Percentiles rank a stretch among this genome's conserved stretches.
These are phyloP conservation scores for Pseudognaphalium luteoalbum DNA, from an alignment of 129 eudicot genomes.

Conservation along the genomic window DNA sequence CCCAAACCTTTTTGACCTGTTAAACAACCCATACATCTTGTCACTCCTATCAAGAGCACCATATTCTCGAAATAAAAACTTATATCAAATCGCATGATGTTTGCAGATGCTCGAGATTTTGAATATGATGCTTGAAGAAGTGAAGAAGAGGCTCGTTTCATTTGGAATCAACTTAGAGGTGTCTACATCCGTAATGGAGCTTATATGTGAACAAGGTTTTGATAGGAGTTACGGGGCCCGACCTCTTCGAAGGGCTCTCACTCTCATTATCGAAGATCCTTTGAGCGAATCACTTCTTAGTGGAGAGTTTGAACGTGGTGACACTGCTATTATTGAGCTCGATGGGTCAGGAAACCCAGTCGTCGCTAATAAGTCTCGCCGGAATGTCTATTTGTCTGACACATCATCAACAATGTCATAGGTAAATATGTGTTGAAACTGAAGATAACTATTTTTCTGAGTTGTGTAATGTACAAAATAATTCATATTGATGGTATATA, in stretches of 20 bases:
- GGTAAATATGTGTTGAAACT: slow-evolving; percentile 31
- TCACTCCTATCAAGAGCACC: neutral
- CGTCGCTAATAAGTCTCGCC: slow-evolving; percentile 49
- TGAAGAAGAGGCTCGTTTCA: slow-evolving; percentile 59
- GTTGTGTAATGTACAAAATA: slow-evolving; percentile 31
- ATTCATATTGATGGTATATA: slow-evolving; percentile 32
- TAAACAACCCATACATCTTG: neutral
- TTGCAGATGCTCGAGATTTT: slow-evolving; percentile 81
- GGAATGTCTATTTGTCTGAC: slow-evolving; percentile 56
- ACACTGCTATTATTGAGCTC: slow-evolving; percentile 57
- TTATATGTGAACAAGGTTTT: slow-evolving; percentile 75
- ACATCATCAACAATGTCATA: slow-evolving; percentile 47
- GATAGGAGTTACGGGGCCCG: slow-evolving; percentile 86
- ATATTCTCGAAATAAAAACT: slow-evolving; percentile 8
- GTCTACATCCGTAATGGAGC: slow-evolving; percentile 61
- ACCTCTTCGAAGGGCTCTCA: slow-evolving; percentile 81
- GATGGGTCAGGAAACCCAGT: slow-evolving; percentile 79
- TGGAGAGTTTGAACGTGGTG: slow-evolving; percentile 57
- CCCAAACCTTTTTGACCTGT: neutral
- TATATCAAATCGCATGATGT: neutral
- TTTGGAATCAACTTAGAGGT: slow-evolving; percentile 69
- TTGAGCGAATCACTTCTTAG: slow-evolving; percentile 76
- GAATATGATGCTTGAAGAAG: slow-evolving; percentile 73
- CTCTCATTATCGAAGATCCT: slow-evolving; percentile 66
- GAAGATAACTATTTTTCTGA: slow-evolving; percentile 9